These are phyloP conservation scores for Cymbopogon citratus DNA, from an alignment of 176 grass and related monocot species.

Conservation along the genomic window DNA sequence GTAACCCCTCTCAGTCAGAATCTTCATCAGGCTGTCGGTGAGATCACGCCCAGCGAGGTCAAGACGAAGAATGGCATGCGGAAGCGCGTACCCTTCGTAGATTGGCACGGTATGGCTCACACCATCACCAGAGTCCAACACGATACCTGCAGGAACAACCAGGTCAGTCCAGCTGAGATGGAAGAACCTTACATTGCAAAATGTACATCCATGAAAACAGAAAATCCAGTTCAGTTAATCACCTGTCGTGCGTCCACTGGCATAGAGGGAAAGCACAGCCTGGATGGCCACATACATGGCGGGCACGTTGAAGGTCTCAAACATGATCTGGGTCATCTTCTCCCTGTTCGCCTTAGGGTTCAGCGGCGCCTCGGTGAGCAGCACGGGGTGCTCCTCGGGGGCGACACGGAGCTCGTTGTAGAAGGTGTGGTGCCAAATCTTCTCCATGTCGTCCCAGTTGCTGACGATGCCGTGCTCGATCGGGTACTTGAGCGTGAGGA, in stretches of 20 bases:
- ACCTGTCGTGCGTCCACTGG: conserved; percentile 49
- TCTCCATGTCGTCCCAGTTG: conserved; percentile 55
- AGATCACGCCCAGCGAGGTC: conserved; percentile 45
- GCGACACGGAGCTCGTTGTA: conserved; percentile 47
- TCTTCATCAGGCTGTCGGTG: conserved; percentile 59
- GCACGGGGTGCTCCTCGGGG: conserved; percentile 38
- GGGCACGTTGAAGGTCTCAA: conserved; percentile 39
- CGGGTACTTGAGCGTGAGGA: conserved; percentile 41
- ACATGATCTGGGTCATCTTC: conserved; percentile 55
- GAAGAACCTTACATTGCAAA: not conserved
- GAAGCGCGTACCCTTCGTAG: conserved; percentile 48
- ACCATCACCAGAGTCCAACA: conserved; percentile 48
- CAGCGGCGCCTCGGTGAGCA: conserved; percentile 36
- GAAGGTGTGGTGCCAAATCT: conserved; percentile 51
- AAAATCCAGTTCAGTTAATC: not conserved
- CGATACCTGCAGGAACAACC: conserved; percentile 28
- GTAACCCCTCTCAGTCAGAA: conserved; percentile 59
- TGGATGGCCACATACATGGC: conserved; percentile 52
- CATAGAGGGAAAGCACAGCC: conserved; percentile 44
- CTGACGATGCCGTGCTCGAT: conserved; percentile 48
- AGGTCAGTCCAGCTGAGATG: not conserved
- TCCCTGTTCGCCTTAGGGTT: conserved; percentile 51
- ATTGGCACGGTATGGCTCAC: conserved; percentile 49
- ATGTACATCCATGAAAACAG: not conserved
- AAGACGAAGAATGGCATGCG: conserved; percentile 37